A percentile compares a stretch with the other conserved stretches of the same genome.
These are phyloP conservation scores for Erodium maritimum DNA, from an alignment of 345 rosid genomes.

Conservation along the genomic window DNA sequence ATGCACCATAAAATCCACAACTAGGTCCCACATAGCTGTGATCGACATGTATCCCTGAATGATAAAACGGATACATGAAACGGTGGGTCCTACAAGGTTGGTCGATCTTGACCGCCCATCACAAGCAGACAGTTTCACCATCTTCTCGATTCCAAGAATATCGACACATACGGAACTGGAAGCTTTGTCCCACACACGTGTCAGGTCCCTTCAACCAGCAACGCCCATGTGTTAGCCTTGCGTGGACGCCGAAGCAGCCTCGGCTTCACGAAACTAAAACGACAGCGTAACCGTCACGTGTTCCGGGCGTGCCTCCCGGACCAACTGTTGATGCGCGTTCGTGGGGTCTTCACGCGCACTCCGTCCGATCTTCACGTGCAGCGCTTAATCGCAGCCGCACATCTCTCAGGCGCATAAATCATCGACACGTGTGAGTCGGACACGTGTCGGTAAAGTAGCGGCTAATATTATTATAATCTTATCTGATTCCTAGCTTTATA, in stretches of 20 bases:
- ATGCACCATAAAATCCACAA: too few relatives aligned
- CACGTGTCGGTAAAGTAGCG: constrained; percentile 22
- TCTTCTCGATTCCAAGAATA: too few relatives aligned
- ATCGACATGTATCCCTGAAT: too few relatives aligned
- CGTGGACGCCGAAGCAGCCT: constrained; percentile 19
- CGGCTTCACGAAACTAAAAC: neutral
- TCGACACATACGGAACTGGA: neutral
- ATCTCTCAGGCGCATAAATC: constrained; percentile 13
- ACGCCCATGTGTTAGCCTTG: neutral
- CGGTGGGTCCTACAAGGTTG: too few relatives aligned
- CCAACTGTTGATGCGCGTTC: constrained; percentile 11
- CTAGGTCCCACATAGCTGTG: too few relatives aligned
- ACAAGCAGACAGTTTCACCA: too few relatives aligned
- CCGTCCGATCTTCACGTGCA: constrained; percentile 36
- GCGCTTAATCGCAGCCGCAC: constrained; percentile 35
- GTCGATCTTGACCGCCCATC: too few relatives aligned
- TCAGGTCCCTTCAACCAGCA: neutral
- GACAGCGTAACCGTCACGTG: neutral
- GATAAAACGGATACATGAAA: too few relatives aligned
- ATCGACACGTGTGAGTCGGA: constrained; percentile 1
- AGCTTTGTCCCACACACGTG: neutral
- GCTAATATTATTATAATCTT: constrained; percentile 17
- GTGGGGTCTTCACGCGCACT: constrained; percentile 25
- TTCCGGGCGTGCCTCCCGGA: neutral
- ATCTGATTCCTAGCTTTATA: constrained; percentile 24